These are phyloP conservation scores for Tardiomyces blankii DNA, from an alignment of 1,139 yeast genomes.

Conservation along the genomic window DNA sequence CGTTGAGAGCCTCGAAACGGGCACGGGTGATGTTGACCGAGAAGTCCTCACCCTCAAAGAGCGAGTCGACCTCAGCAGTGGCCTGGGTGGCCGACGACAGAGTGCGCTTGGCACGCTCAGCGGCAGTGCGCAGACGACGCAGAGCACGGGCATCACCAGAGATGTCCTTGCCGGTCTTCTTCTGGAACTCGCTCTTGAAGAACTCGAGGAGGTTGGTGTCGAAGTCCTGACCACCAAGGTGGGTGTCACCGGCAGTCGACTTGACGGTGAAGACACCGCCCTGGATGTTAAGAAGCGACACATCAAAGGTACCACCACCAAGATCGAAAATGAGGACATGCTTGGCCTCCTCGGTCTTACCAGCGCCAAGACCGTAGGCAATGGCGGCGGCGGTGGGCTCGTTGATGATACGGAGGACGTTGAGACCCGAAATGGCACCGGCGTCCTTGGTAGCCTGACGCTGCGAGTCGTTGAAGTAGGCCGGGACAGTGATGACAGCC, in stretches of 20 bases:
- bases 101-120: slow-evolving; percentile 99
- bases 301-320: slow-evolving; percentile 80
- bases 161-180: slow-evolving; percentile 91
- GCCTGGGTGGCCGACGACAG: slow-evolving; percentile 95
- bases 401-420: slow-evolving; percentile 87
- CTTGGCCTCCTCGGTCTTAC: slow-evolving; percentile 78
- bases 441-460: slow-evolving; percentile 97
- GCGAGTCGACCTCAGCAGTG: slow-evolving; percentile 92
- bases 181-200: slow-evolving; percentile 92
- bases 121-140: slow-evolving; percentile 97
- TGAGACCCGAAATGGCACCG: slow-evolving; percentile 91
- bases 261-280: slow-evolving; percentile 99
- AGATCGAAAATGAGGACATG: slow-evolving; percentile 59
- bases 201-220: slow-evolving; percentile 92
- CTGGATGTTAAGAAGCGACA: slow-evolving; percentile 88
- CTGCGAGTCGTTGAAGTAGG: slow-evolving; percentile 92
- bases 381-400: slow-evolving; percentile 97
- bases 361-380: slow-evolving; percentile 86
- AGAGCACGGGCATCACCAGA: slow-evolving; percentile 90
- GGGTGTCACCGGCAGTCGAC: slow-evolving; percentile 99
- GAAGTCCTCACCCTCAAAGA: slow-evolving; percentile 94
- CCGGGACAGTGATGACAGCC: slow-evolving; percentile 92
- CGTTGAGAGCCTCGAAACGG: slow-evolving; percentile 96
- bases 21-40: slow-evolving; percentile 97
- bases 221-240: slow-evolving; percentile 99